Conservation (phyloP, 2,329 filamentous ascomycete species). For the Macrophomina pseudophaseolina region DNA sequence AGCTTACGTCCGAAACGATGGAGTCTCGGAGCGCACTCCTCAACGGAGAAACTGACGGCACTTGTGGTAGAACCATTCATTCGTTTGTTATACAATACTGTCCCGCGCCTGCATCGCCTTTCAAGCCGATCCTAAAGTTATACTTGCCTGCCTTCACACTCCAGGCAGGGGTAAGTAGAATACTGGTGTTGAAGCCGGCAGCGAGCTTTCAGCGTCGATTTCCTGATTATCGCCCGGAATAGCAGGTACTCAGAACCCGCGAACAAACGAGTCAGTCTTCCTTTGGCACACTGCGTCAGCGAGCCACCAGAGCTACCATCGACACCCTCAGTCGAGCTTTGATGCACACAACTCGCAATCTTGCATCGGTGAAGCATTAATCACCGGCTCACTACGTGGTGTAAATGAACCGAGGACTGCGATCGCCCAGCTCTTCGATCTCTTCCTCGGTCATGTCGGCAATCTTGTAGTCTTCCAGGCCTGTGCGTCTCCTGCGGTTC, state of each 20-base stretch:
- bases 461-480: constrained; percentile 48
- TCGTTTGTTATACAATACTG: background rate
- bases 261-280: too few relatives aligned
- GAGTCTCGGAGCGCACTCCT: background rate
- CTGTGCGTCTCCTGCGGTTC: constrained; percentile 46
- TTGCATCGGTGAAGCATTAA: background rate
- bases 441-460: constrained; percentile 50
- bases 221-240: background rate
- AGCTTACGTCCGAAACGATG: constrained; percentile 17
- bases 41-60: background rate
- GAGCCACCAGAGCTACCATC: too few relatives aligned
- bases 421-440: constrained; percentile 51
- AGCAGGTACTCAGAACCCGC: too few relatives aligned
- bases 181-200: background rate
- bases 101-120: background rate
- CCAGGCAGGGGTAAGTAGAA: background rate
- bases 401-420: constrained; percentile 52
- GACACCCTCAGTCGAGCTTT: too few relatives aligned
- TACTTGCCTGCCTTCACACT: background rate
- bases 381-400: constrained; percentile 35
- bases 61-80: background rate
- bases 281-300: too few relatives aligned
- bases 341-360: background rate
- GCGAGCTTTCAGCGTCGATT: background rate
- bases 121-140: background rate